Evolutionary conservation across 306 rosid genomes (phyloP).

Genomic region (Vigna unguiculata): DNA sequence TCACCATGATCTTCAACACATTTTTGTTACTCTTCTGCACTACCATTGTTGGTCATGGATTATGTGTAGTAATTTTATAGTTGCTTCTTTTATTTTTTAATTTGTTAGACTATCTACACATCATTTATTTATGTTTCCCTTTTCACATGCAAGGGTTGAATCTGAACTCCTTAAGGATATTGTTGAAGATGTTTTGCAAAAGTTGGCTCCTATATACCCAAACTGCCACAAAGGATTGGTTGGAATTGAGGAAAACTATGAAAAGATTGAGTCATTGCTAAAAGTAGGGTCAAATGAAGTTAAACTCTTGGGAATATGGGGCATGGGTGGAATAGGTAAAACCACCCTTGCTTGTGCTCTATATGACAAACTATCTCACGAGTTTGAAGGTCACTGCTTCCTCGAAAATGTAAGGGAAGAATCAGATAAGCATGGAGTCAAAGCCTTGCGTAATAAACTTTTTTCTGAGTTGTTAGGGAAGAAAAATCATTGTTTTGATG

Average conservation of each 20-base stretch:
- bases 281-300: not conserved
- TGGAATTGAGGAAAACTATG: not conserved
- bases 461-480: not conserved
- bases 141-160: not conserved
- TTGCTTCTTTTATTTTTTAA: not conserved
- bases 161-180: not conserved
- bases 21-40: too few species aligned
- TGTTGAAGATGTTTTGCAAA: not conserved
- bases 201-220: not conserved
- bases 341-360: not conserved
- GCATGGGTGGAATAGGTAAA: constrained; percentile 35
- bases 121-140: not conserved
- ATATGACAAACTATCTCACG: not conserved
- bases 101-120: not conserved
- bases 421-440: not conserved
- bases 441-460: not conserved
- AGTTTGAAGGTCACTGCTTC: constrained; percentile 1
- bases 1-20: too few species aligned
- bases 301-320: constrained; percentile 43
- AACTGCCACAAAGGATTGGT: not conserved
- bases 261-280: constrained; percentile 2
- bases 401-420: not conserved
- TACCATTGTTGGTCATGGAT: not conserved
- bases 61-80: not conserved
- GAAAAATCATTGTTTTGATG: not conserved